Evolutionary conservation across 345 rosid genomes (phyloP).

Genomic region (Pugionium cornutum): DNA sequence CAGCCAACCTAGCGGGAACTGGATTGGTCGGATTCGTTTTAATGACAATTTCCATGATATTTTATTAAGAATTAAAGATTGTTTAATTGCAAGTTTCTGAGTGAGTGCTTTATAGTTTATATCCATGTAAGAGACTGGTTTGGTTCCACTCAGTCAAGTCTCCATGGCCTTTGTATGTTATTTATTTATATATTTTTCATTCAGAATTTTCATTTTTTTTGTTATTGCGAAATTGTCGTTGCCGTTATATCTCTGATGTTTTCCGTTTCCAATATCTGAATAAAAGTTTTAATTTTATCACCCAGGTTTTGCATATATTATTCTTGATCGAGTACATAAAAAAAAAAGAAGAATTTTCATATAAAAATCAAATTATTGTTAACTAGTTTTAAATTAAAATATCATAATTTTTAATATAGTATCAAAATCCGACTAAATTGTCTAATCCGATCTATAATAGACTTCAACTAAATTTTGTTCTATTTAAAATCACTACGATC

Average conservation of each 20-base stretch:
- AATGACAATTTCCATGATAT: constrained; percentile 9
- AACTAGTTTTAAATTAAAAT: too few species aligned
- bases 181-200: background rate
- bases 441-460: too few species aligned
- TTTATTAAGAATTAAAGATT: constrained; percentile 4
- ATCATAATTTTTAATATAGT: too few species aligned
- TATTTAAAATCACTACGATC: too few species aligned
- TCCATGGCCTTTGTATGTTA: background rate
- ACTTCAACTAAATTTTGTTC: too few species aligned
- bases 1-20: constrained; percentile 15
- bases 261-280: background rate
- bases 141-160: background rate
- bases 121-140: background rate
- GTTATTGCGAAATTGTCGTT: background rate
- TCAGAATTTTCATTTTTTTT: background rate
- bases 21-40: constrained; percentile 22
- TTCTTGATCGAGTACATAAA: background rate
- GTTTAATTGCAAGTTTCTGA: background rate
- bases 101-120: background rate
- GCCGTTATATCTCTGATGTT: background rate
- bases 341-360: too few species aligned
- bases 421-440: too few species aligned
- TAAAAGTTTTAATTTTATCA: background rate
- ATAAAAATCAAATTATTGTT: too few species aligned
- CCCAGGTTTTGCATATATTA: background rate